Conservation (phyloP, 345 rosid species). For the Luvunga scandens region DNA sequence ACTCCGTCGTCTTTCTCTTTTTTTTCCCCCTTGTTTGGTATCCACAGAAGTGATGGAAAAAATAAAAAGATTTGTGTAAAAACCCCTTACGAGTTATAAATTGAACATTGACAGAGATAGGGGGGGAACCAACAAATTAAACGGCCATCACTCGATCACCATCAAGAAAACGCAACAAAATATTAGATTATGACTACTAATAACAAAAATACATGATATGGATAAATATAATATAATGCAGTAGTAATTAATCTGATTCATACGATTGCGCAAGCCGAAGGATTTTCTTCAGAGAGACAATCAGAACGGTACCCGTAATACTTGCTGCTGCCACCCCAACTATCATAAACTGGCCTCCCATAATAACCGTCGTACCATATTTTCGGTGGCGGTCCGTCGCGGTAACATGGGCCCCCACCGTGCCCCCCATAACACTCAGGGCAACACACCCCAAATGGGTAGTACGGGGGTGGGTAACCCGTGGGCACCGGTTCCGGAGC, state of each 20-base stretch:
- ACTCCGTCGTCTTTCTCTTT: no score
- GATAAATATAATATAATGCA: no score
- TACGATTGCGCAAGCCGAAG: constrained; percentile 52
- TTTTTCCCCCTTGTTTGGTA: no score
- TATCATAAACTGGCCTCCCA: constrained; percentile 56
- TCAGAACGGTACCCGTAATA: constrained; percentile 28
- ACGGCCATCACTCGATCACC: neutral
- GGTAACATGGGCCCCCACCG: constrained; percentile 15
- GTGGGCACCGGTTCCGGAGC: neutral
- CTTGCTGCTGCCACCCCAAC: constrained; percentile 39
- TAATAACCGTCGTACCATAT: constrained; percentile 19
- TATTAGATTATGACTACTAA: neutral
- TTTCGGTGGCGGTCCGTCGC: constrained; percentile 12
- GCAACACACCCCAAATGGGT: constrained; percentile 20
- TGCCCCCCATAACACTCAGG: constrained; percentile 24
- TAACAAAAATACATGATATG: neutral
- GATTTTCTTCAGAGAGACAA: constrained; percentile 48
- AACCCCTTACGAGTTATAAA: no score
- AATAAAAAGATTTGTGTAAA: no score
- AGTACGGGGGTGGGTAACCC: constrained; percentile 18
- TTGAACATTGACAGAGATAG: no score
- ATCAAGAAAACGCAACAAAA: neutral
- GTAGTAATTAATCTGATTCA: constrained; percentile 15
- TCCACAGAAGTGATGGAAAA: no score
- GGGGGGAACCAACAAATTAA: no score